Evolutionary conservation across 164 flowering plant genomes (phyloP), one percentile per base, ranked within the genome.

Genomic region (Tetrastigma voinierianum): DNA sequence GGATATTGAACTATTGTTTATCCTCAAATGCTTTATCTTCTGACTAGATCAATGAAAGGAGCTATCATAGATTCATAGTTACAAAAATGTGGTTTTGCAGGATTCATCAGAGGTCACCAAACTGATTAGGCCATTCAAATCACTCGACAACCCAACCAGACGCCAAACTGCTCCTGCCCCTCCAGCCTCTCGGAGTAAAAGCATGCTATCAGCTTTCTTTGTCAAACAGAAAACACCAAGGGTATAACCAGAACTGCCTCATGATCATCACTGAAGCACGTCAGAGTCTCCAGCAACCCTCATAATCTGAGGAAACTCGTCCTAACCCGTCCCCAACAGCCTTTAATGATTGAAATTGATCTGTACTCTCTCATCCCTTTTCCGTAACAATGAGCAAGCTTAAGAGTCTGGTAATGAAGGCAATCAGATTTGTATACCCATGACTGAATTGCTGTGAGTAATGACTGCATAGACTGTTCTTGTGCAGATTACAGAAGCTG

Each of bases 171-270:
- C 81, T 3, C 89, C 63, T 24, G 74, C 84, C 44, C 90, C 94
- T 32, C 40, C 40, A 32, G 40, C 40, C 66, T 75, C 67, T 76
- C 93, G 98, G n/a, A 89, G 88, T 74, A 94, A 80, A 78, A 91
- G 93, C 67, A 55, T 94, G 84, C 77, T 94, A 32, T 87, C 98
- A n/a, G 73, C 84, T 25, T 83, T 87, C 78, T 84, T 91, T 71
- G 82, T 69, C 54, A 91, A 87, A 73, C 87, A 72, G 65, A 91
- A 90, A 73, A 64, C 80, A 18, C 46, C 70, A 9, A 86, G 82
- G 76, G 57, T 78, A 63, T 85, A 78, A 74, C 81, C 46, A 65
- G 81, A 10, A 59, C 64, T 18, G 77, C 71, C 55, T 71, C 83
- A 11, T 83, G 74, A 59, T 25, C 51, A 2, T 61, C 2, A 57